A percentile compares a stretch with the other conserved stretches of the same genome.
phyloP scores from a whole-genome alignment of 2,329 filamentous ascomycete genomes.

The Colletotrichum musae region DNA sequence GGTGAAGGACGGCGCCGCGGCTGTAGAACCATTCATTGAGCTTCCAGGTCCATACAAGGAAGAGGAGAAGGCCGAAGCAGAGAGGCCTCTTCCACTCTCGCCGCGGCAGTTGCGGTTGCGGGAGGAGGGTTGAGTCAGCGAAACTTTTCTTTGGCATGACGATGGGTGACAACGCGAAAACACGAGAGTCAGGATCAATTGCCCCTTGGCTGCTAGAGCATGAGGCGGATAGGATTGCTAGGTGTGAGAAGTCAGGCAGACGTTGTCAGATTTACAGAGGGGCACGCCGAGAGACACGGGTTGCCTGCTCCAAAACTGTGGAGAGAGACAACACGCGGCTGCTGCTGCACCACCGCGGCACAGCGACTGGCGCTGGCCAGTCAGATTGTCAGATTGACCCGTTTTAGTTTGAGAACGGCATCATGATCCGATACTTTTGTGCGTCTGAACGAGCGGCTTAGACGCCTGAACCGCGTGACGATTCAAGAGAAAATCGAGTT shows the following conservation, averaged over 20 bases:
- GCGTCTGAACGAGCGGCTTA: constrained; percentile 22
- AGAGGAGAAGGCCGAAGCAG: constrained; percentile 23
- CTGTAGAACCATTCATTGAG: constrained; percentile 19
- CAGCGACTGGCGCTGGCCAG: constrained; percentile 13
- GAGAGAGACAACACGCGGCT: constrained; percentile 12
- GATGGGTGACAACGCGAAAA: background rate
- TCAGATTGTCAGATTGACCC: background rate
- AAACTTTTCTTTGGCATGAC: constrained; percentile 35
- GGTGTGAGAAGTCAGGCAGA: background rate
- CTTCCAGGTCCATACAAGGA: constrained; percentile 28
- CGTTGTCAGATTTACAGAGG: background rate
- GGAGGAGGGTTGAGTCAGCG: constrained; percentile 30
- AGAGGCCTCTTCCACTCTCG: constrained; percentile 26
- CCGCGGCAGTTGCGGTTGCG: background rate
- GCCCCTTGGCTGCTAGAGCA: background rate
- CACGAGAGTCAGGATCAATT: constrained; percentile 6
- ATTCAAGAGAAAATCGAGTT: background rate
- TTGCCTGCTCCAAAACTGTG: no score
- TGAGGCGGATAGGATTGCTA: background rate
- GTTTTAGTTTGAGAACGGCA: background rate
- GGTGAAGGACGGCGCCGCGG: constrained; percentile 17
- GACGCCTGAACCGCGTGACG: background rate
- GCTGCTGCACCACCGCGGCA: constrained; percentile 24
- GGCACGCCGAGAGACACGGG: no score
- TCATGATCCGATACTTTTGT: constrained; percentile 15